phyloP scores from a whole-genome alignment of 805 yeast genomes.

The Saturnispora quitensis region DNA sequence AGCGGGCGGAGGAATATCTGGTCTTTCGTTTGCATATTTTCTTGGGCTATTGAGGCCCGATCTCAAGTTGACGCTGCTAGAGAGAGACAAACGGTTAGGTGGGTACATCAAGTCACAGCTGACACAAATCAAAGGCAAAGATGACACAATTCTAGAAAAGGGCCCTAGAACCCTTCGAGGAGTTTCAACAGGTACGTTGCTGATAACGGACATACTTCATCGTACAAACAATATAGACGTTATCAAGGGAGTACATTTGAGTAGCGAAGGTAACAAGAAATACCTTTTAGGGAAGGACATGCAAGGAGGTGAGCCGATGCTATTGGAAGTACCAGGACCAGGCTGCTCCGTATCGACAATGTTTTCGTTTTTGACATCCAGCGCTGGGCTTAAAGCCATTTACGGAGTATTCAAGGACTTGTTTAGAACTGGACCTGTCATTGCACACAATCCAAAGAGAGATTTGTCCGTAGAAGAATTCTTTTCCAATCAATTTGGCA shows the following conservation, averaged over 20 bases:
- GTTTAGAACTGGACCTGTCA: not conserved
- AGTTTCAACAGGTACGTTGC: constrained; percentile 63
- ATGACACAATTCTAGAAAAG: constrained; percentile 47
- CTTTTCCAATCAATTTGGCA: constrained; percentile 61
- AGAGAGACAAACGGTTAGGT: constrained; percentile 47
- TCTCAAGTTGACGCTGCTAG: constrained; percentile 52
- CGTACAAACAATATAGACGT: constrained; percentile 40
- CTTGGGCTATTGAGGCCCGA: constrained; percentile 71
- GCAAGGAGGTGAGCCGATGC: constrained; percentile 22
- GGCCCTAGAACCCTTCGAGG: constrained; percentile 93
- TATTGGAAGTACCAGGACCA: constrained; percentile 37
- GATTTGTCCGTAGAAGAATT: constrained; percentile 40
- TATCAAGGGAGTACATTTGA: constrained; percentile 48
- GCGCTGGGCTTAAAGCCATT: constrained; percentile 14
- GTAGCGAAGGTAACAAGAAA: constrained; percentile 61
- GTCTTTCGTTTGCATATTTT: constrained; percentile 65
- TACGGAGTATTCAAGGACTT: constrained; percentile 6
- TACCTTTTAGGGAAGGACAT: constrained; percentile 39
- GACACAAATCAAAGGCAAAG: constrained; percentile 23
- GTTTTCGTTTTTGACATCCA: constrained; percentile 22
- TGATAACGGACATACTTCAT: constrained; percentile 52
- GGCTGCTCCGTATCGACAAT: constrained; percentile 34
- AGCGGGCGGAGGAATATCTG: constrained; percentile 85
- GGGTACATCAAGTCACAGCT: constrained; percentile 67
- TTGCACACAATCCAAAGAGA: constrained; percentile 1